These are phyloP conservation scores for Cladosporium halotolerans DNA, from an alignment of 2,329 filamentous ascomycete genomes.

Conservation along the genomic window DNA sequence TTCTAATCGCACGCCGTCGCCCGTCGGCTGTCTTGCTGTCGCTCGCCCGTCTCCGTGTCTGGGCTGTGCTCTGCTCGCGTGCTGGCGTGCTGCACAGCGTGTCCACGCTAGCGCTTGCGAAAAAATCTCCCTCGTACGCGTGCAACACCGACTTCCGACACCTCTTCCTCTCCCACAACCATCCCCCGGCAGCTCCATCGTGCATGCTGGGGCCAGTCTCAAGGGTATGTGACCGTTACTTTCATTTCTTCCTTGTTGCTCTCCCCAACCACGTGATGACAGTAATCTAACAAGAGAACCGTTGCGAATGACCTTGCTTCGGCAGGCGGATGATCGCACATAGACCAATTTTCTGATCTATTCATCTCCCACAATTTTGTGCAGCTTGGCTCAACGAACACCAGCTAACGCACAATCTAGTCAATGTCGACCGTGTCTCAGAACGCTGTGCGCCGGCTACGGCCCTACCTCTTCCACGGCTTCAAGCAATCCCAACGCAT, in stretches of 20 bases:
- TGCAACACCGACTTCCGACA: background rate
- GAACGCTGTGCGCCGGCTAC: conserved; percentile 45
- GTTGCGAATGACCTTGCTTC: conserved; percentile 58
- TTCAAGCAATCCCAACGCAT: conserved; percentile 19
- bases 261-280: conserved; percentile 7
- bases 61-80: background rate
- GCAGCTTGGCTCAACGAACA: background rate
- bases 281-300: conserved; percentile 47
- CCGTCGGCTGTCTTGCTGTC: background rate
- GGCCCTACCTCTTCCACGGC: conserved; percentile 48
- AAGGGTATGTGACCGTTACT: conserved; percentile 1
- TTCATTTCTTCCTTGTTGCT: background rate
- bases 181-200: conserved; percentile 2
- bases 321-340: conserved; percentile 46
- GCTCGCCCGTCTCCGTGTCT: background rate
- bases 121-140: no score
- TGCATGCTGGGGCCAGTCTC: conserved; percentile 1
- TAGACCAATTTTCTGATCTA: conserved; percentile 43
- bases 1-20: no score
- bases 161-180: background rate
- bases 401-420: conserved; percentile 2
- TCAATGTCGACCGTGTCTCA: conserved; percentile 21
- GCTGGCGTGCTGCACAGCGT: background rate
- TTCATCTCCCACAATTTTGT: conserved; percentile 30
- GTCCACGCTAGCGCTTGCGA: no score